A percentile compares a stretch with the other conserved stretches of the same genome.
Evolutionary conservation across 495 filamentous ascomycete genomes (phyloP).

Genomic region (Tirmania nivea): DNA sequence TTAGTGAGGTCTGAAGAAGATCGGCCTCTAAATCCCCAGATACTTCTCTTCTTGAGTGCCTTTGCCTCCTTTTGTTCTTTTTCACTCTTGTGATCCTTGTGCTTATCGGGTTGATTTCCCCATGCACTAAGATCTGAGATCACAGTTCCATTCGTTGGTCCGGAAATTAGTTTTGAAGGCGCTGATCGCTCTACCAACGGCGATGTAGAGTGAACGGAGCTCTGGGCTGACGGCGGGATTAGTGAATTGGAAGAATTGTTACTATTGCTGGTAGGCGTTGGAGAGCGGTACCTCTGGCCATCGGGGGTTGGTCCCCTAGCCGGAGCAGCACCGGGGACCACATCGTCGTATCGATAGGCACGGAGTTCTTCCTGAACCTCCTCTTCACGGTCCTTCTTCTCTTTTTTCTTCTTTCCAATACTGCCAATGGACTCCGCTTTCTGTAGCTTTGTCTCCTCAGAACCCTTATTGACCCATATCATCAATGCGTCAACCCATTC

Average conservation of each 20-base stretch:
- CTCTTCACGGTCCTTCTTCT: slow-evolving; percentile 17
- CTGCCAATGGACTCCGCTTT: slow-evolving; percentile 3
- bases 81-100: slow-evolving; percentile 3
- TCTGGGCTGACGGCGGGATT: slow-evolving; percentile 17
- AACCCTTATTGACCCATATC: slow-evolving; percentile 66
- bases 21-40: slow-evolving; percentile 69
- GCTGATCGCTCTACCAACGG: slow-evolving; percentile 5
- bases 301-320: slow-evolving; percentile 28
- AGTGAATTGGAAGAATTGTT: slow-evolving; percentile 13
- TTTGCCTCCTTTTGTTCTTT: slow-evolving; percentile 38
- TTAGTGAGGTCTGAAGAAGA: slow-evolving; percentile 31
- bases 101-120: slow-evolving; percentile 27
- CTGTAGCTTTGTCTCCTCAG: slow-evolving; percentile 23
- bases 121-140: slow-evolving; percentile 74
- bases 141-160: slow-evolving; percentile 60
- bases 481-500: slow-evolving; percentile 79
- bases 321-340: slow-evolving; percentile 49
- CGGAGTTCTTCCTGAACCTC: slow-evolving; percentile 38
- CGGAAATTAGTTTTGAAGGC: slow-evolving; percentile 49
- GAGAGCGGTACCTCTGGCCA: slow-evolving; percentile 6
- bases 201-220: slow-evolving; percentile 12
- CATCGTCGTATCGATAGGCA: slow-evolving; percentile 66
- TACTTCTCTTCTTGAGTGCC: slow-evolving; percentile 69
- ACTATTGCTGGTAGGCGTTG: background rate
- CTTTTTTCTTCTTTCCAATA: slow-evolving; percentile 19